A percentile compares a stretch with the other conserved stretches of the same genome.
Conservation (phyloP, 2,329 filamentous ascomycete genomes). For the Pseudopyrenochaeta lycopersici region DNA sequence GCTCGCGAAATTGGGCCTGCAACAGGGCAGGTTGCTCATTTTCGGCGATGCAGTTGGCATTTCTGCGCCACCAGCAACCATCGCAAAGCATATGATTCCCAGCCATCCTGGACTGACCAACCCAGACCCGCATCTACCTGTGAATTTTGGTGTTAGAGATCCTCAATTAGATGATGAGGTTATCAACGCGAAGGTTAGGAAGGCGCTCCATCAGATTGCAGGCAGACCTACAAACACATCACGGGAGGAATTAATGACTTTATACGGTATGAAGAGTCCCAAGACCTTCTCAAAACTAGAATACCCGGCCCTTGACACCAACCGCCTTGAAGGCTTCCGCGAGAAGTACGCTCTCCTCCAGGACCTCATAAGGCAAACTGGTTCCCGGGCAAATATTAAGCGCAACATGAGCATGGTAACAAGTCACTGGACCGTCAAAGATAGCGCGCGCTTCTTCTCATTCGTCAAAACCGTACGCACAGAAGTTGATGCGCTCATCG, state of each 20-base stretch:
- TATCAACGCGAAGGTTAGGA: slow-evolving; percentile 50
- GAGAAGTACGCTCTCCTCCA: slow-evolving; percentile 55
- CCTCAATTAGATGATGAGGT: slow-evolving; percentile 51
- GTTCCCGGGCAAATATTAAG: slow-evolving; percentile 43
- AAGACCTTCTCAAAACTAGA: slow-evolving; percentile 49
- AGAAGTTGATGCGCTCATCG: slow-evolving; percentile 56
- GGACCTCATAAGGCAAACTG: slow-evolving; percentile 47
- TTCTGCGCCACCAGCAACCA: slow-evolving; percentile 53
- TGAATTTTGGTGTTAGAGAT: slow-evolving; percentile 56
- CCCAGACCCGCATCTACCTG: slow-evolving; percentile 55
- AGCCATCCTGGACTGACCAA: slow-evolving; percentile 55
- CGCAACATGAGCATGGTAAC: slow-evolving; percentile 46
- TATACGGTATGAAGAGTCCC: slow-evolving; percentile 56
- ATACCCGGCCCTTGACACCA: slow-evolving; percentile 55
- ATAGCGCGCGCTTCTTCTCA: slow-evolving; percentile 51
- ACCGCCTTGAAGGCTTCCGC: slow-evolving; percentile 56
- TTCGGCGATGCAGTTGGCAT: slow-evolving; percentile 60
- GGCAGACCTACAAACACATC: slow-evolving; percentile 51
- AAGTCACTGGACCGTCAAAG: slow-evolving; percentile 53
- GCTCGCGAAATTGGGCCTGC: slow-evolving; percentile 55
- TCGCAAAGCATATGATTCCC: slow-evolving; percentile 56
- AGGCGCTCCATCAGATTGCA: slow-evolving; percentile 55
- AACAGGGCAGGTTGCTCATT: slow-evolving; percentile 58
- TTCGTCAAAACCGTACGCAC: slow-evolving; percentile 53
- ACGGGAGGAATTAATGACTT: slow-evolving; percentile 56